Percentiles rank a stretch among this genome's conserved stretches.
Conservation (phyloP, 106 monocot species). For the Dendrobium nobile region DNA sequence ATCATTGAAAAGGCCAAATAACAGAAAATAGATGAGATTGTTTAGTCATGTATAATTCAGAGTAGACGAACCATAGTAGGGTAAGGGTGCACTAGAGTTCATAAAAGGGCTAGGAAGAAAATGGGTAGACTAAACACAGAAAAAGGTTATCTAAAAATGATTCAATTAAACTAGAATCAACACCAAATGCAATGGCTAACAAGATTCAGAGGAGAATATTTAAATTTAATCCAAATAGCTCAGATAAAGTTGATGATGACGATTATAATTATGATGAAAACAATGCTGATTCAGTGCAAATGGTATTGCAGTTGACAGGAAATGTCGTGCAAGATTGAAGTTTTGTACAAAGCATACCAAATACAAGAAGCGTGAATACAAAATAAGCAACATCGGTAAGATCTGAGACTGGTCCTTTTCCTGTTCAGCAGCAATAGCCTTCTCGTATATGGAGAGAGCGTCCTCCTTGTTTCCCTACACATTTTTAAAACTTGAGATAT, state of each 20-base stretch:
- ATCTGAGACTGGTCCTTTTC: conserved; percentile 67
- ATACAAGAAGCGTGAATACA: conserved; percentile 65
- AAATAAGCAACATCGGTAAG: conserved; percentile 69
- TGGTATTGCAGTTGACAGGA: neutral
- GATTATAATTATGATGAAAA: neutral
- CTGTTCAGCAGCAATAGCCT: conserved; percentile 73
- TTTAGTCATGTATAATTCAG: neutral
- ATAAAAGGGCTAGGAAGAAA: neutral
- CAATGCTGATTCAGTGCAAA: neutral
- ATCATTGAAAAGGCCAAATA: neutral
- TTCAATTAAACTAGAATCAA: neutral
- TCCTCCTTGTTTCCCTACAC: conserved; percentile 75
- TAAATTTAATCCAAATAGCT: neutral
- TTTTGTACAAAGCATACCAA: conserved; percentile 37
- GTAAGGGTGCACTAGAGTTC: neutral
- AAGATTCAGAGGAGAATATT: neutral
- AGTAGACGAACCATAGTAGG: neutral
- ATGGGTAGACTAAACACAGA: neutral
- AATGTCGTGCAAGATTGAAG: neutral
- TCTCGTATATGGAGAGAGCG: conserved; percentile 69
- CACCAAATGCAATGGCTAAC: neutral
- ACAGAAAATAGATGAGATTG: neutral
- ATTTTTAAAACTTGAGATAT: neutral
- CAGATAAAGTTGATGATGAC: neutral
- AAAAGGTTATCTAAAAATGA: neutral